These are phyloP conservation scores for Sanguinoderma infundibulare DNA, from an alignment of 1,284 basidiomycete genomes.

Conservation along the genomic window DNA sequence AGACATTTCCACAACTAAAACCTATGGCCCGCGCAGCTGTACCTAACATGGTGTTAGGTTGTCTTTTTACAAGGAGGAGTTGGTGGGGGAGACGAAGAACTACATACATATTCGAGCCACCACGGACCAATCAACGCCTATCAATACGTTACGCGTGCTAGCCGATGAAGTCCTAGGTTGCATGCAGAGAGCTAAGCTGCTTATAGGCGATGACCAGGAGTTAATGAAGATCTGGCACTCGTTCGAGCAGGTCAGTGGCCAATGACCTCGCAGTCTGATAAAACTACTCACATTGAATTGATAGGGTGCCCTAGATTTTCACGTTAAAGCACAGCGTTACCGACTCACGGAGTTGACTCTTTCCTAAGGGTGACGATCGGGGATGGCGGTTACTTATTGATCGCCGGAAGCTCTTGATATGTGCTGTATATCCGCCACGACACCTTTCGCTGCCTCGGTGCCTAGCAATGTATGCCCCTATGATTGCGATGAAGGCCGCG, in stretches of 20 bases:
- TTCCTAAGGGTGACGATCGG: background rate
- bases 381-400: no score
- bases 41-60: background rate
- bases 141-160: slow-evolving; percentile 4
- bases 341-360: slow-evolving; percentile 1
- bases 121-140: slow-evolving; percentile 7
- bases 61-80: slow-evolving; percentile 22
- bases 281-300: background rate
- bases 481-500: slow-evolving; percentile 18
- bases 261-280: background rate
- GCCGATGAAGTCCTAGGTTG: slow-evolving; percentile 12
- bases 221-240: slow-evolving; percentile 9
- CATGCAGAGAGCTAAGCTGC: background rate
- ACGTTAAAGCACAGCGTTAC: slow-evolving; percentile 18
- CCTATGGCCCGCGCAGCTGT: no score
- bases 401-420: no score
- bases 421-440: slow-evolving; percentile 31
- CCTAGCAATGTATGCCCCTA: slow-evolving; percentile 15
- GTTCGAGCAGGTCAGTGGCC: slow-evolving; percentile 14
- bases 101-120: slow-evolving; percentile 16
- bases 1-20: background rate
- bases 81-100: slow-evolving; percentile 13
- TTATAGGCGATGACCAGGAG: slow-evolving; percentile 7
- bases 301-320: slow-evolving; percentile 18
- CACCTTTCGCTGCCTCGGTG: slow-evolving; percentile 5